Conservation (phyloP, 2,329 filamentous ascomycete genomes). For the Lomentospora prolificans region DNA sequence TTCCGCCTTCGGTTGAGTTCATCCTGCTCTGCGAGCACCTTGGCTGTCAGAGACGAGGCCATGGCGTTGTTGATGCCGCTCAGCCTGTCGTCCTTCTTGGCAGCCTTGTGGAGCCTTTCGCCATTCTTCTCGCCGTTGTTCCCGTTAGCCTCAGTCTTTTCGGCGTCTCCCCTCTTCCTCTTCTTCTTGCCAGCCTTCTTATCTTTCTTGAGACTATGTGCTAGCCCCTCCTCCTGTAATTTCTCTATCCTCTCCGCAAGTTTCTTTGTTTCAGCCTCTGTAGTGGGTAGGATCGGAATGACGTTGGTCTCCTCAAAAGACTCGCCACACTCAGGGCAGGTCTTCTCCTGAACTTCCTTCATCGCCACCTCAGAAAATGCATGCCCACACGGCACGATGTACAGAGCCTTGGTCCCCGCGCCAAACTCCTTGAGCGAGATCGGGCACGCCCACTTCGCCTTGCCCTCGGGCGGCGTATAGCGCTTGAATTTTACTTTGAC, state of each 20-base stretch:
- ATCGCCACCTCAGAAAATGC: slow-evolving; percentile 83
- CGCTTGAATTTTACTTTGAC: slow-evolving; percentile 71
- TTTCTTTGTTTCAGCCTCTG: slow-evolving; percentile 58
- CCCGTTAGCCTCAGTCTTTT: slow-evolving; percentile 35
- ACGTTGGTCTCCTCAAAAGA: slow-evolving; percentile 64
- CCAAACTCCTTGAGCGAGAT: slow-evolving; percentile 82
- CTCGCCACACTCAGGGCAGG: slow-evolving; percentile 65
- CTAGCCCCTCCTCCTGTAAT: slow-evolving; percentile 62
- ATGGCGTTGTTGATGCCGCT: slow-evolving; percentile 77
- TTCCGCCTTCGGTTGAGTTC: slow-evolving; percentile 71
- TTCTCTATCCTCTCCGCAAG: slow-evolving; percentile 56
- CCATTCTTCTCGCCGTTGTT: slow-evolving; percentile 23
- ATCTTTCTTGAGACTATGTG: slow-evolving; percentile 83
- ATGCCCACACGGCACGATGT: slow-evolving; percentile 90
- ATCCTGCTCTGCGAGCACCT: slow-evolving; percentile 79
- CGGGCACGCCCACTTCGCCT: slow-evolving; percentile 64
- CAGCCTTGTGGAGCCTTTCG: slow-evolving; percentile 38
- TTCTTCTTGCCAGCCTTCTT: slow-evolving; percentile 64
- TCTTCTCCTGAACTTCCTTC: slow-evolving; percentile 60
- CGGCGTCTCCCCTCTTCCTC: slow-evolving; percentile 35
- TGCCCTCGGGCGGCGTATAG: slow-evolving; percentile 22
- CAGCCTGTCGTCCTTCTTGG: slow-evolving; percentile 26
- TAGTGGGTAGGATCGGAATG: slow-evolving; percentile 69
- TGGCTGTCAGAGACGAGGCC: slow-evolving; percentile 76
- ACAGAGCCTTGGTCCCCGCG: slow-evolving; percentile 68